These are phyloP conservation scores for Picea glauca DNA, from an alignment of 75 land plant species.

Conservation along the genomic window DNA sequence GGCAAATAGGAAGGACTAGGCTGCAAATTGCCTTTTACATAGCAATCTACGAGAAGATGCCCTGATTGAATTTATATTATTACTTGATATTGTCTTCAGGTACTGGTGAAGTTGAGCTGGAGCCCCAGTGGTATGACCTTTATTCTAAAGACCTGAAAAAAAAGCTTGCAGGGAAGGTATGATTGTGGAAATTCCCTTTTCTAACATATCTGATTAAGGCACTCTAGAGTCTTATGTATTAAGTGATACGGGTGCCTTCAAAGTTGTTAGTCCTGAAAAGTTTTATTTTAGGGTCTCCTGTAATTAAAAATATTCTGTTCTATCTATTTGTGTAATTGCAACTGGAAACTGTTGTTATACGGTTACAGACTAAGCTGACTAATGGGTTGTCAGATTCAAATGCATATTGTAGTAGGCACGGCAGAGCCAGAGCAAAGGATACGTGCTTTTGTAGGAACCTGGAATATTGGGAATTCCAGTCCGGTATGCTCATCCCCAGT, in stretches of 20 bases:
- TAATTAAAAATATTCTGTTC: too few relatives aligned
- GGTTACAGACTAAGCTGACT: not conserved
- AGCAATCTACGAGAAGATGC: not conserved
- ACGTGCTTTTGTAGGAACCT: constrained; percentile 36
- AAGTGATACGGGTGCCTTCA: not conserved
- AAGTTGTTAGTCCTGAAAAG: not conserved
- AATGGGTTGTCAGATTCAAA: constrained; percentile 15
- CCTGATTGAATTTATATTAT: not conserved
- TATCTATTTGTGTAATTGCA: too few relatives aligned
- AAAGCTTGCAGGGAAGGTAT: constrained; percentile 30
- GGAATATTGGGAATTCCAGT: constrained; percentile 47
- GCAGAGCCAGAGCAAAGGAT: constrained; percentile 39
- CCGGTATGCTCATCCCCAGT: constrained; percentile 15
- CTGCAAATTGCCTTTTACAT: not conserved
- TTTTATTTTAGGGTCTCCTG: not conserved
- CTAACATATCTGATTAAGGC: not conserved
- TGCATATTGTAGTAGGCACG: constrained; percentile 33
- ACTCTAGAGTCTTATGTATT: not conserved
- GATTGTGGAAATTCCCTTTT: not conserved
- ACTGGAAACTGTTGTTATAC: too few relatives aligned
- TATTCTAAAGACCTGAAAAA: constrained; percentile 23
- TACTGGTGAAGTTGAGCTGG: not conserved
- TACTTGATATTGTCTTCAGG: not conserved
- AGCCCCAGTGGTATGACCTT: constrained; percentile 39
- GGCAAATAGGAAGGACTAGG: not conserved